Conservation (phyloP, 202 grass and related monocot species). For the Carex arenaria region DNA sequence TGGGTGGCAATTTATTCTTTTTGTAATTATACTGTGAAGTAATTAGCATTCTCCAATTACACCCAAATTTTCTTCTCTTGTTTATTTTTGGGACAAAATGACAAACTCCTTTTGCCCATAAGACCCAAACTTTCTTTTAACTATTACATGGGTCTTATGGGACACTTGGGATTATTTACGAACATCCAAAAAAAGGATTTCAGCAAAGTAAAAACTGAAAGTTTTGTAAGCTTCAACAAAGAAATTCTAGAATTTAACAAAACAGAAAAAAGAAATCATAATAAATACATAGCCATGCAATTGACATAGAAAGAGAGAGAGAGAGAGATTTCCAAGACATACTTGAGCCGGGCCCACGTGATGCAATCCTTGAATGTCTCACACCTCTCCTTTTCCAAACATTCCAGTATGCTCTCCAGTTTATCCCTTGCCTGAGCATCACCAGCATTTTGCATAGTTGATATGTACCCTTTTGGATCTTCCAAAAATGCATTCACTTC, state of each 20-base stretch:
- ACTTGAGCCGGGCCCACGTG: constrained; percentile 82
- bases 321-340: constrained; percentile 21
- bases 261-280: neutral
- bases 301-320: neutral
- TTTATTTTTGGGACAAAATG: neutral
- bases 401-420: constrained; percentile 78
- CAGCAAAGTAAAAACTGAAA: neutral
- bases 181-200: neutral
- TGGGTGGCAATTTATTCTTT: neutral
- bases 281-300: neutral
- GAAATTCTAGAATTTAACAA: neutral
- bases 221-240: neutral
- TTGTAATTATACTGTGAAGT: neutral
- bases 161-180: neutral
- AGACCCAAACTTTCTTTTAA: neutral
- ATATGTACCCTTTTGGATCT: constrained; percentile 57
- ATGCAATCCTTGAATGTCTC: constrained; percentile 89
- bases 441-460: constrained; percentile 57
- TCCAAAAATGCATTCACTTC: constrained; percentile 85
- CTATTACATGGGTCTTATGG: neutral
- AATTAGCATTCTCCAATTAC: neutral
- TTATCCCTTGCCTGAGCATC: constrained; percentile 89
- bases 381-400: constrained; percentile 69
- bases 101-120: neutral
- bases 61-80: neutral